Base-by-base conservation (phyloP, 2,329 filamentous ascomycete species). In the Xylariaceae sp. region DNA sequence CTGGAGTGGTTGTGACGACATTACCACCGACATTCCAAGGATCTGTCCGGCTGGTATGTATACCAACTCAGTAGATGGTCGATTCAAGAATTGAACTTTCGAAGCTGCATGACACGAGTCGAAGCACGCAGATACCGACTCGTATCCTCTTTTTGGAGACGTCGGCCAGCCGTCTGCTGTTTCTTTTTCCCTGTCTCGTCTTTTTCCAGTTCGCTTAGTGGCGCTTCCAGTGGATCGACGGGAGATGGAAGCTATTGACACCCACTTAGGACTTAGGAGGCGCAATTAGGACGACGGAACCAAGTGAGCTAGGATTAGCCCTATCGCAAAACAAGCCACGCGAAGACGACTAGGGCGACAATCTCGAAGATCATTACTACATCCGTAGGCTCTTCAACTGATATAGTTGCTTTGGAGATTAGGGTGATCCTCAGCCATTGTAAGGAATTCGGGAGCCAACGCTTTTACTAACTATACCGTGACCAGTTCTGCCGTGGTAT, bases 1-100 rank as follows among this genome's bases (percentile, higher is more conserved):
- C 23, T n/a, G 10, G 6, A 27, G 15, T 48, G 2, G 16, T 24
- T 21, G 29, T 53, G 49, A 53, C 53, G 21, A 23, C 44, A 53
- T 47, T 15, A 27, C 27, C 21, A 36, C 21, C 21, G 24, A 23
- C 30, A 15, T 2, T 43, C 3, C 42, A 39, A 39, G 37, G 36
- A 21, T n/a, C 18, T 10, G 10, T 32, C 32, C 16, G 4, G 42
- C 27, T 27, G 13, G 16, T 24, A 20, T 36, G 3, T 32, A 10
- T 16, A n/a, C 15, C n/a, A n/a, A n/a, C n/a, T n/a, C n/a, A n/a
- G n/a, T n/a, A n/a, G n/a, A n/a, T n/a, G n/a, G n/a, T n/a, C n/a
- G n/a, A n/a, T n/a, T n/a, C n/a, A n/a, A n/a, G n/a, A n/a, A 9
- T 20, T 27, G 7, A 9, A 3, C 11, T 3, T 23, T 21, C 29